These are phyloP conservation scores for Plantago lanceolata DNA, from an alignment of 305 asterid genomes.

Conservation along the genomic window DNA sequence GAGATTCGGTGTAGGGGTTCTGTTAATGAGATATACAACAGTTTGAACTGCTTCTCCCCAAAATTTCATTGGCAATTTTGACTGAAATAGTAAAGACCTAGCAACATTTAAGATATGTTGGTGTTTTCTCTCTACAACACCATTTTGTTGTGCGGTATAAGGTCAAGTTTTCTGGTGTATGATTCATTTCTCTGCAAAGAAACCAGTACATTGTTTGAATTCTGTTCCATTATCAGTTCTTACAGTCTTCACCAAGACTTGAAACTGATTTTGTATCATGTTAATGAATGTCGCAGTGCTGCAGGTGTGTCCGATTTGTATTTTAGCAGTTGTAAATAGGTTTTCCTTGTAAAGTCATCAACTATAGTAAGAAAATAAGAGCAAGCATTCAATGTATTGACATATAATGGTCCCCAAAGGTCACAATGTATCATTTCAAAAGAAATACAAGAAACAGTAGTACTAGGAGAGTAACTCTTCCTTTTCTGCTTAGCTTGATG, in stretches of 20 bases:
- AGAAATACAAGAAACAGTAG: not conserved
- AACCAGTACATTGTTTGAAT: not conserved
- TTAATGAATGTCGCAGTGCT: not conserved
- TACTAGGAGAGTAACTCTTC: not conserved
- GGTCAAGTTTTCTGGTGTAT: not conserved
- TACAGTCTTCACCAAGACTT: not conserved
- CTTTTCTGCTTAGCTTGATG: not conserved
- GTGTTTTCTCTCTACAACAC: not conserved
- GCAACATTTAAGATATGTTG: not conserved
- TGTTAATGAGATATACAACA: not conserved
- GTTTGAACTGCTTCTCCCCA: not conserved
- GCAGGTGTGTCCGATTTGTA: not conserved
- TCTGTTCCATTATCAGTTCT: not conserved
- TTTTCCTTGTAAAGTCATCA: not conserved
- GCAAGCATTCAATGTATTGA: too few relatives aligned
- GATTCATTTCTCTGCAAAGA: not conserved
- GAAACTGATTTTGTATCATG: not conserved
- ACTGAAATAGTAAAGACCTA: not conserved
- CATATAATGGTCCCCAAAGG: not conserved
- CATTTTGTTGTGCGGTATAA: not conserved
- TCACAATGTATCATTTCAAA: not conserved
- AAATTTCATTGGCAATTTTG: not conserved
- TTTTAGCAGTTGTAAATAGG: not conserved
- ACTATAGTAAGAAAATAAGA: not conserved
- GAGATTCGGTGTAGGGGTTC: not conserved